These are phyloP conservation scores for Galium porrigens DNA, from an alignment of 305 asterid genomes.

Conservation along the genomic window DNA sequence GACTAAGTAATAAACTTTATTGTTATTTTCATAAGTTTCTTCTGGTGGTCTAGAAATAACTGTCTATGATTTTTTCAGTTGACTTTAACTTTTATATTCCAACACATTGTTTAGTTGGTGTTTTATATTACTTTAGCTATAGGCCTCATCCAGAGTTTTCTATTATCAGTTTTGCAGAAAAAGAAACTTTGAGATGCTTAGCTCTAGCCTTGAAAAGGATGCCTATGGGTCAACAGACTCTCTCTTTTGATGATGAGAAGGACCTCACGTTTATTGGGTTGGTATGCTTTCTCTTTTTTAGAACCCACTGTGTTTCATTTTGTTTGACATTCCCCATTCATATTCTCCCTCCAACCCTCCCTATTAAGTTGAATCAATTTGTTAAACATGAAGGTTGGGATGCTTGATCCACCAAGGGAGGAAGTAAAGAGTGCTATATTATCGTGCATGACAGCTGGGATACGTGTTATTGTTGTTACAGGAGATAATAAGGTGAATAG, in stretches of 20 bases:
- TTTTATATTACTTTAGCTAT: conserved; percentile 1
- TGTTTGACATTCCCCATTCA: neutral
- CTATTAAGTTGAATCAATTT: conserved; percentile 13
- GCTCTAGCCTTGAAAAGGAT: conserved; percentile 87
- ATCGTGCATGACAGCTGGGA: conserved; percentile 97
- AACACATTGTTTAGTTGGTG: neutral
- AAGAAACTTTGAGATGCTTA: conserved; percentile 87
- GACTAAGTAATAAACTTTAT: neutral
- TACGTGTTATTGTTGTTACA: conserved; percentile 95
- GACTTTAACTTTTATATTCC: neutral
- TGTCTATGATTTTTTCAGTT: neutral
- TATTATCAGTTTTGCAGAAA: conserved; percentile 80
- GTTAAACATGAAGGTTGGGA: conserved; percentile 59
- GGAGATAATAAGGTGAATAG: conserved; percentile 87
- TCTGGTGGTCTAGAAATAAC: conserved; percentile 7
- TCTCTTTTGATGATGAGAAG: conserved; percentile 75
- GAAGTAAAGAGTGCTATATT: conserved; percentile 83
- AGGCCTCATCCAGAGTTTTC: conserved; percentile 20
- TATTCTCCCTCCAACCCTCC: neutral
- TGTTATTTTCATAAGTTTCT: neutral
- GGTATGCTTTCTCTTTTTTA: conserved; percentile 77
- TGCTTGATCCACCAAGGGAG: conserved; percentile 99
- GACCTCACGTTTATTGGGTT: conserved; percentile 99
- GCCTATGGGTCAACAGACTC: conserved; percentile 71
- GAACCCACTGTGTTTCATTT: conserved; percentile 12